These are phyloP conservation scores for Dendrobium nobile DNA, from an alignment of 106 monocot species.

Conservation along the genomic window DNA sequence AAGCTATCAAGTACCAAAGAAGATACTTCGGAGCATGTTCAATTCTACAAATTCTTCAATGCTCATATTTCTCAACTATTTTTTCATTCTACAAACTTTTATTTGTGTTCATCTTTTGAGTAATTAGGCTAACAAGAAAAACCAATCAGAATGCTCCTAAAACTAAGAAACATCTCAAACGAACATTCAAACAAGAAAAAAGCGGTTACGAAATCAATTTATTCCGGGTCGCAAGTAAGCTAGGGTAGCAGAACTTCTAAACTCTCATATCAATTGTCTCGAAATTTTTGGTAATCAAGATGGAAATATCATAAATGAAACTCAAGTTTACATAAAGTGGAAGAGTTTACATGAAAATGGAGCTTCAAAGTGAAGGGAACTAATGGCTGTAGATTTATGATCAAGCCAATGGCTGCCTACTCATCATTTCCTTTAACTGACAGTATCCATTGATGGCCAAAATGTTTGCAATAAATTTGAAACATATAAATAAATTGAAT, in stretches of 20 bases:
- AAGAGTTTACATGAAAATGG: not conserved
- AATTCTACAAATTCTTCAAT: not conserved
- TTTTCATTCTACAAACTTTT: not conserved
- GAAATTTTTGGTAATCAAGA: too few species aligned
- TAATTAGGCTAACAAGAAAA: too few species aligned
- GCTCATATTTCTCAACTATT: not conserved
- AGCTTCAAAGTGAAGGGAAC: not conserved
- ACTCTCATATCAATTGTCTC: not conserved
- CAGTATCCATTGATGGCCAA: not conserved
- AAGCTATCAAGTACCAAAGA: too few species aligned
- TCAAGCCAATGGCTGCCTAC: not conserved
- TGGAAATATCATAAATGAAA: not conserved
- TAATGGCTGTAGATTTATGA: not conserved
- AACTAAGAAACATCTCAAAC: not conserved
- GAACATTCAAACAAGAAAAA: not conserved
- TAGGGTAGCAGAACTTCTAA: not conserved
- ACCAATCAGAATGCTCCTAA: too few species aligned
- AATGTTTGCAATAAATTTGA: not conserved
- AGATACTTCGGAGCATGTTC: too few species aligned
- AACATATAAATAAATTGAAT: not conserved
- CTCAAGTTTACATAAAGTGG: not conserved
- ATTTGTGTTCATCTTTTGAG: not conserved
- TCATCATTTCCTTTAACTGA: not conserved
- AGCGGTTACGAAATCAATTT: not conserved
- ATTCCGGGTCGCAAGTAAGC: not conserved